phyloP scores from a whole-genome alignment of 805 yeast genomes.

The Cyberlindnera xishuangbannaensis region DNA sequence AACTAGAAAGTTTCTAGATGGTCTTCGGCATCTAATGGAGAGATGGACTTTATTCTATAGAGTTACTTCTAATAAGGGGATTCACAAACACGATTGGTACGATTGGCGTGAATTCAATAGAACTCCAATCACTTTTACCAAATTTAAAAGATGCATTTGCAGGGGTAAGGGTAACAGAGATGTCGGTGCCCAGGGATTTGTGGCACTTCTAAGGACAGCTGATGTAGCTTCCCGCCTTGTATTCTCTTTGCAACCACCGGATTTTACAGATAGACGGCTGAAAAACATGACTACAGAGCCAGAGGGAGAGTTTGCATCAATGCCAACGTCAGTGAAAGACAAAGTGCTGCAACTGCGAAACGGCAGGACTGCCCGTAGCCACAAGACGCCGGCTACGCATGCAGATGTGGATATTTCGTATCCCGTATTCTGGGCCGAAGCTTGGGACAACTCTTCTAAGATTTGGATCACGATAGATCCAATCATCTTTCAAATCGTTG shows the following conservation, averaged over 20 bases:
- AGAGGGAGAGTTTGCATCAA: too few species aligned
- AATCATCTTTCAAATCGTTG: constrained; percentile 54
- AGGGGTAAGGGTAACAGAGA: constrained; percentile 67
- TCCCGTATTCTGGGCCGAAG: constrained; percentile 93
- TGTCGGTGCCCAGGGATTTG: constrained; percentile 82
- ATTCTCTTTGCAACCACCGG: constrained; percentile 87
- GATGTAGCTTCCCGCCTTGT: constrained; percentile 71
- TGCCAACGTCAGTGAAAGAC: constrained; percentile 11
- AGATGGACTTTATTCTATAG: constrained; percentile 54
- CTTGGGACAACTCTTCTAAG: constrained; percentile 70
- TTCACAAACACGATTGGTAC: constrained; percentile 42
- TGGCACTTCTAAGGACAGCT: constrained; percentile 63
- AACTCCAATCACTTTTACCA: constrained; percentile 25
- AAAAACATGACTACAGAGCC: constrained; percentile 1
- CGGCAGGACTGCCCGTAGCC: constrained; percentile 6
- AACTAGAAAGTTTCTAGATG: constrained; percentile 70
- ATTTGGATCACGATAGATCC: constrained; percentile 90
- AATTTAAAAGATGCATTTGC: constrained; percentile 39
- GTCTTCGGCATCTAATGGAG: constrained; percentile 59
- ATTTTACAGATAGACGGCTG: constrained; percentile 43
- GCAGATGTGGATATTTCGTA: constrained; percentile 30
- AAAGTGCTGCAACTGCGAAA: constrained; percentile 19
- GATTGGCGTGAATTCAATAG: constrained; percentile 19
- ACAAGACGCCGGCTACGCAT: constrained; percentile 10
- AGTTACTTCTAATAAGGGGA: constrained; percentile 34